These are phyloP conservation scores for Dalbergia oliveri DNA, from an alignment of 306 rosid species.

Conservation along the genomic window DNA sequence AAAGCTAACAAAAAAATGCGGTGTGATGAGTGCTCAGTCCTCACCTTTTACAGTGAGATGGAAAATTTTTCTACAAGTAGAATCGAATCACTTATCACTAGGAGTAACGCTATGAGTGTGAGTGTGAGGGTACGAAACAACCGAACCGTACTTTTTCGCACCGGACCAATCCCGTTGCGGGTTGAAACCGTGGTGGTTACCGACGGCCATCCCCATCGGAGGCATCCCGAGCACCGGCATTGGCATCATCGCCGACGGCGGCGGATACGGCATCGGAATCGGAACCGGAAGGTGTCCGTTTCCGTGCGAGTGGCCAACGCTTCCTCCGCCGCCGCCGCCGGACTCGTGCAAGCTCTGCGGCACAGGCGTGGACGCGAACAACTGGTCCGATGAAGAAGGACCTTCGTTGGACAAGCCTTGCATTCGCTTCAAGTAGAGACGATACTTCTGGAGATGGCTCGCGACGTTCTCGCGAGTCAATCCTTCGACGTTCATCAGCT, in stretches of 20 bases:
- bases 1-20: neutral
- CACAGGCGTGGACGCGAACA: conserved; percentile 82
- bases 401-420: conserved; percentile 75
- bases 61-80: neutral
- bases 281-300: conserved; percentile 51
- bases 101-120: conserved; percentile 37
- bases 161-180: conserved; percentile 57
- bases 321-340: conserved; percentile 11
- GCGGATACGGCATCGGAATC: conserved; percentile 59
- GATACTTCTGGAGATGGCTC: conserved; percentile 91
- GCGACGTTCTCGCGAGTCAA: conserved; percentile 97
- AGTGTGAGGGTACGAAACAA: conserved; percentile 27
- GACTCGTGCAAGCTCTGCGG: conserved; percentile 73
- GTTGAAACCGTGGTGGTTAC: conserved; percentile 40
- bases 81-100: conserved; percentile 39
- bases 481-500: conserved; percentile 95
- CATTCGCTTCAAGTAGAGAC: conserved; percentile 88
- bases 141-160: conserved; percentile 4
- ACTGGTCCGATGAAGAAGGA: conserved; percentile 75
- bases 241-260: conserved; percentile 55
- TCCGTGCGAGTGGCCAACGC: conserved; percentile 46
- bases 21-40: conserved; percentile 15
- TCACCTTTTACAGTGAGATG: conserved; percentile 36
- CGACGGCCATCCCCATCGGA: conserved; percentile 9
- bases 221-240: conserved; percentile 70